phyloP scores from a whole-genome alignment of 2,329 filamentous ascomycete genomes.

The Ceratocystis harringtonii region DNA sequence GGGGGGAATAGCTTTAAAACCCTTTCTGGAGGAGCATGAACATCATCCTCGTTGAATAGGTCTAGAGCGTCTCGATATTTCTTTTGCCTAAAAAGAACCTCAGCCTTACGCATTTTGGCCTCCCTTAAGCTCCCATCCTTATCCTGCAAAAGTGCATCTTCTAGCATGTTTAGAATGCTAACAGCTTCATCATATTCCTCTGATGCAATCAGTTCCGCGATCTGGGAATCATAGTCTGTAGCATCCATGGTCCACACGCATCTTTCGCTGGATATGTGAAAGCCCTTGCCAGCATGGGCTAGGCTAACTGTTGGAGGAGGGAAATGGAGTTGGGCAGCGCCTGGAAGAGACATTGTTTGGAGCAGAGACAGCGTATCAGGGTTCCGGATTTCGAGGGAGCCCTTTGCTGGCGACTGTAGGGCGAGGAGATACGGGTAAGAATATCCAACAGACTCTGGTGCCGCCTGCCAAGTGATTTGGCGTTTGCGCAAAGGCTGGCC shows the following conservation, averaged over 20 bases:
- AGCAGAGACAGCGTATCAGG: constrained; percentile 81
- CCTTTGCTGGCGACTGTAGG: constrained; percentile 68
- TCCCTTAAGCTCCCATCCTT: constrained; percentile 70
- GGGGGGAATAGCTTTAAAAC: constrained; percentile 76
- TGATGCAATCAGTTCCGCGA: constrained; percentile 62
- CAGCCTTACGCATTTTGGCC: constrained; percentile 83
- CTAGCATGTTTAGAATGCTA: constrained; percentile 74
- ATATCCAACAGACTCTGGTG: constrained; percentile 84
- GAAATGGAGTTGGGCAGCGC: constrained; percentile 74
- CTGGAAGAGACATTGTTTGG: constrained; percentile 69
- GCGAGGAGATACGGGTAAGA: constrained; percentile 92
- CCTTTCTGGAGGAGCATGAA: constrained; percentile 75
- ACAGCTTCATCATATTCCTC: constrained; percentile 79
- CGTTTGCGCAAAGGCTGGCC: constrained; percentile 69
- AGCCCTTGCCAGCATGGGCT: constrained; percentile 92
- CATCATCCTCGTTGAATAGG: constrained; percentile 68
- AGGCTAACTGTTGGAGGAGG: constrained; percentile 84
- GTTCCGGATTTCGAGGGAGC: constrained; percentile 77
- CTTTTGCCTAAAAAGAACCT: constrained; percentile 63
- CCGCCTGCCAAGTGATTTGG: constrained; percentile 81
- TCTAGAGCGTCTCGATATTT: constrained; percentile 80
- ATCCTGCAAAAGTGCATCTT: constrained; percentile 75
- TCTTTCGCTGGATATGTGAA: constrained; percentile 81
- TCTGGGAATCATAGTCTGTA: constrained; percentile 77
- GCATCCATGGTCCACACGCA: constrained; percentile 94